Percentiles rank a stretch among this genome's conserved stretches.
Evolutionary conservation across 371 early-diverging fungal species (phyloP).

Genomic region (Syncephalastrum monosporum): DNA sequence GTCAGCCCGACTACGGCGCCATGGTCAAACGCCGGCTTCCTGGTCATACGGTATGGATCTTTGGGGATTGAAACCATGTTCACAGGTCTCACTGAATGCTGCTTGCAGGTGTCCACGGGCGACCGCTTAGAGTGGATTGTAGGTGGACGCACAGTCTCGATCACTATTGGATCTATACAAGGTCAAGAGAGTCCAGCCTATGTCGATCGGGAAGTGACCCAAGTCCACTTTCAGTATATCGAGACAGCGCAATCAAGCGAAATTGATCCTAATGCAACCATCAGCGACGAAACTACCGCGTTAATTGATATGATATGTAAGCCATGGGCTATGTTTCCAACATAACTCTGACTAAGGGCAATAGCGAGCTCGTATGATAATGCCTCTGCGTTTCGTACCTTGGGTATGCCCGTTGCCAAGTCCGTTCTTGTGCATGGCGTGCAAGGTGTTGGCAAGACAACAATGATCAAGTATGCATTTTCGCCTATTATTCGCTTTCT

Average conservation of each 20-base stretch:
- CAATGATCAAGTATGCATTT: constrained; percentile 28
- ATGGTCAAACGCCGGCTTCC: constrained; percentile 8
- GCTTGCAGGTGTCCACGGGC: not conserved
- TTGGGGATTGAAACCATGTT: not conserved
- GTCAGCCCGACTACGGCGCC: constrained; percentile 6
- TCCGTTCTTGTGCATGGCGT: constrained; percentile 45
- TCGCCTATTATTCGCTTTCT: not conserved
- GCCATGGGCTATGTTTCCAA: not conserved
- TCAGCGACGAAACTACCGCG: constrained; percentile 16
- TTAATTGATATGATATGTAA: constrained; percentile 25
- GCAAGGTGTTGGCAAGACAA: constrained; percentile 39
- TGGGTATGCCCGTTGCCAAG: constrained; percentile 38
- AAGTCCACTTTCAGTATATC: not conserved
- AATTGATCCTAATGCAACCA: not conserved
- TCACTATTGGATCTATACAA: constrained; percentile 1
- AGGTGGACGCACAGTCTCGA: not conserved
- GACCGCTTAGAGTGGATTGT: constrained; percentile 1
- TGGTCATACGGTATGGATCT: constrained; percentile 4
- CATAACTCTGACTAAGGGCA: not conserved
- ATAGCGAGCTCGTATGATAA: constrained; percentile 24
- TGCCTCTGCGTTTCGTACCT: constrained; percentile 19
- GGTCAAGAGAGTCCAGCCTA: too few species aligned
- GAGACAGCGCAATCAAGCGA: not conserved
- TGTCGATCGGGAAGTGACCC: not conserved
- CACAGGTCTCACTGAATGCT: not conserved